Conservation (phyloP, 2,329 filamentous ascomycete species). For the Chlorencoelia australis region DNA sequence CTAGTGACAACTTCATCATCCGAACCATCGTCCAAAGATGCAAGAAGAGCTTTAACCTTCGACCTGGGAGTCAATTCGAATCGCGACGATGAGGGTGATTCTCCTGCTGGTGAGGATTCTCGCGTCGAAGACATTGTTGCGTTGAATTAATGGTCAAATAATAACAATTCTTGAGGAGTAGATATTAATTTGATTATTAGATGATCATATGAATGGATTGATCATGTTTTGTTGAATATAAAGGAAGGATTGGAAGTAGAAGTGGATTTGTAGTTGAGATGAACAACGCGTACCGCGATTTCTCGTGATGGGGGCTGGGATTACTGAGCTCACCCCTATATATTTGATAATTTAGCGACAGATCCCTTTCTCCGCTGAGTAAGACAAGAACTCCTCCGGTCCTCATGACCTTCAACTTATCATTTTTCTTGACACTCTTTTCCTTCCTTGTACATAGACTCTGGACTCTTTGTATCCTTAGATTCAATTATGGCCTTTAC, state of each 20-base stretch:
- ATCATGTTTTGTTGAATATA: constrained; percentile 7
- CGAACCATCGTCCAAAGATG: constrained; percentile 40
- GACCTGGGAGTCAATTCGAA: constrained; percentile 39
- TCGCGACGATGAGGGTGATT: constrained; percentile 33
- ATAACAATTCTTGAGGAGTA: too few species aligned
- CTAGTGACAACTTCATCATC: constrained; percentile 25
- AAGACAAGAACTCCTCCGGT: too few species aligned
- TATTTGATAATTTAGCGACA: too few species aligned
- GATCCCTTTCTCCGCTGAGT: too few species aligned
- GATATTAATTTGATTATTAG: too few species aligned
- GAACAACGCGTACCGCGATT: constrained; percentile 1
- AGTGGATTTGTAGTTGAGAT: constrained; percentile 1
- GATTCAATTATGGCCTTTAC: too few species aligned
- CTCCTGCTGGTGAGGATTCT: constrained; percentile 36
- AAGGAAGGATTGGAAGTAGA: neutral
- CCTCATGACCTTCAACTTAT: too few species aligned
- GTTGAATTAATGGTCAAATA: too few species aligned
- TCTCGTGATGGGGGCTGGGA: too few species aligned
- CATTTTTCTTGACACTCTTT: too few species aligned
- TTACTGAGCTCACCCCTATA: too few species aligned
- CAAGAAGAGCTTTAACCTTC: constrained; percentile 45
- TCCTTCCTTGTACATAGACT: constrained; percentile 3
- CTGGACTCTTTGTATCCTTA: too few species aligned
- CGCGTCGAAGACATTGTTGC: constrained; percentile 39
- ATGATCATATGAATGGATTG: constrained; percentile 7